These are phyloP conservation scores for Ogataea parapolymorpha DNA, from an alignment of 805 yeast species.

Conservation along the genomic window DNA sequence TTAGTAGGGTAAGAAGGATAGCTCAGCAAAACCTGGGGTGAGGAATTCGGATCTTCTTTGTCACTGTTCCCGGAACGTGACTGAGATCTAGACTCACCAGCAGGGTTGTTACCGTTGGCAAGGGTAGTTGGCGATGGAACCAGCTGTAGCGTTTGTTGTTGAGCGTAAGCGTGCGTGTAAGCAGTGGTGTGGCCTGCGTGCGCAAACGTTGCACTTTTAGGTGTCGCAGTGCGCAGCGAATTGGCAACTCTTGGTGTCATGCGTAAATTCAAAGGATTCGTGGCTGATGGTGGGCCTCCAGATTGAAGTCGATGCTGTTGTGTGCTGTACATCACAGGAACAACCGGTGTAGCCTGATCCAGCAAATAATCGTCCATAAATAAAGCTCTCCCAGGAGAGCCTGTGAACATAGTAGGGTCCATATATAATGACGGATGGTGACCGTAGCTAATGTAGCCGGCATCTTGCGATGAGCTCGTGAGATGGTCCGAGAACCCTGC, in stretches of 20 bases:
- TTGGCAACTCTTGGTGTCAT: slow-evolving; percentile 20
- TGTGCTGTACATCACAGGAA: slow-evolving; percentile 23
- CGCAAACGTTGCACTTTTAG: slow-evolving; percentile 17
- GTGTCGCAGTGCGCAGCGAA: slow-evolving; percentile 17
- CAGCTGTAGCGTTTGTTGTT: slow-evolving; percentile 13
- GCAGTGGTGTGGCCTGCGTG: slow-evolving; percentile 16
- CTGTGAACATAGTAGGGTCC: slow-evolving; percentile 26
- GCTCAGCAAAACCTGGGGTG: slow-evolving; percentile 17
- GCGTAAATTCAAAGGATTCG: slow-evolving; percentile 14
- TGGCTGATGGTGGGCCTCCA: slow-evolving; percentile 8
- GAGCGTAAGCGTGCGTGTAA: slow-evolving; percentile 10
- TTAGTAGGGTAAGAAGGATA: slow-evolving; percentile 12
- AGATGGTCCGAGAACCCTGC: slow-evolving; percentile 27
- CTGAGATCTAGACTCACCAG: slow-evolving; percentile 9
- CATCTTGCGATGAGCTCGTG: slow-evolving; percentile 27
- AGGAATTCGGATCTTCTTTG: slow-evolving; percentile 7
- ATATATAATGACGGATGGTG: slow-evolving; percentile 23
- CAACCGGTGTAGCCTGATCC: slow-evolving; percentile 31
- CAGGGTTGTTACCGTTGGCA: slow-evolving; percentile 10
- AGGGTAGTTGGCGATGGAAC: slow-evolving; percentile 18
- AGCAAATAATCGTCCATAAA: slow-evolving; percentile 24
- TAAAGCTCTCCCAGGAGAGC: slow-evolving; percentile 24
- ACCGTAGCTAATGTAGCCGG: slow-evolving; percentile 19
- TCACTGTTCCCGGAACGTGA: slow-evolving; percentile 11
- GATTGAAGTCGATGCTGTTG: slow-evolving; percentile 16